Conservation (phyloP, 2,329 filamentous ascomycete species). For the Leptographium flavum region DNA sequence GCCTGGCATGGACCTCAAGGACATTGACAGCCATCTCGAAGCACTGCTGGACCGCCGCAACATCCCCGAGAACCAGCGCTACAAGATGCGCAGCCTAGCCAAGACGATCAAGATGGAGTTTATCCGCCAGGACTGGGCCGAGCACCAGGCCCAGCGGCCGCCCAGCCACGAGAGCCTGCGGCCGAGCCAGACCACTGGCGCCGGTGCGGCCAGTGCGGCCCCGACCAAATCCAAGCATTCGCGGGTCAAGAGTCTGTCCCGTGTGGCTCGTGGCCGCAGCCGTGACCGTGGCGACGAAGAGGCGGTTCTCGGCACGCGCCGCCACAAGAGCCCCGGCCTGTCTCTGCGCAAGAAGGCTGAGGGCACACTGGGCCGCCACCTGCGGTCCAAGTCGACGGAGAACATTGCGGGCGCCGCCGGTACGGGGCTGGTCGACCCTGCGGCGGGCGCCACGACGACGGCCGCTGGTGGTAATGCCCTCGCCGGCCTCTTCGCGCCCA, state of each 20-base stretch:
- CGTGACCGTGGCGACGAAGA: neutral
- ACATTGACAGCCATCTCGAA: constrained; percentile 44
- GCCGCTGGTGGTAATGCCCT: constrained; percentile 25
- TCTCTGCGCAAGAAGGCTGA: constrained; percentile 59
- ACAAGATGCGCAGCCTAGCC: constrained; percentile 85
- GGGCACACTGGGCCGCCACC: constrained; percentile 45
- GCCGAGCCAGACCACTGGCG: no score
- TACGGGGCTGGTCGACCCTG: constrained; percentile 23
- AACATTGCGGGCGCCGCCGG: constrained; percentile 35
- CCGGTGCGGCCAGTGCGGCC: no score
- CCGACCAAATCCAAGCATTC: constrained; percentile 39
- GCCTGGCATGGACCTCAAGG: constrained; percentile 32
- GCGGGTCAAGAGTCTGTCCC: constrained; percentile 59
- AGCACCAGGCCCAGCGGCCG: constrained; percentile 35
- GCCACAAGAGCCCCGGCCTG: constrained; percentile 46
- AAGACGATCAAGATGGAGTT: constrained; percentile 91
- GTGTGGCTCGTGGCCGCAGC: constrained; percentile 24
- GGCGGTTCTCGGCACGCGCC: neutral
- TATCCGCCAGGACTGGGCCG: constrained; percentile 74
- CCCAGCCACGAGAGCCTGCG: constrained; percentile 27
- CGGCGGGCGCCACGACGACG: constrained; percentile 25
- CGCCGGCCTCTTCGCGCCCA: constrained; percentile 41
- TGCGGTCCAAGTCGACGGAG: constrained; percentile 59
- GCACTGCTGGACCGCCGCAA: constrained; percentile 70
- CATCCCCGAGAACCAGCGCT: constrained; percentile 83